phyloP scores from a whole-genome alignment of 495 filamentous ascomycete genomes.

The Penicillium herquei region DNA sequence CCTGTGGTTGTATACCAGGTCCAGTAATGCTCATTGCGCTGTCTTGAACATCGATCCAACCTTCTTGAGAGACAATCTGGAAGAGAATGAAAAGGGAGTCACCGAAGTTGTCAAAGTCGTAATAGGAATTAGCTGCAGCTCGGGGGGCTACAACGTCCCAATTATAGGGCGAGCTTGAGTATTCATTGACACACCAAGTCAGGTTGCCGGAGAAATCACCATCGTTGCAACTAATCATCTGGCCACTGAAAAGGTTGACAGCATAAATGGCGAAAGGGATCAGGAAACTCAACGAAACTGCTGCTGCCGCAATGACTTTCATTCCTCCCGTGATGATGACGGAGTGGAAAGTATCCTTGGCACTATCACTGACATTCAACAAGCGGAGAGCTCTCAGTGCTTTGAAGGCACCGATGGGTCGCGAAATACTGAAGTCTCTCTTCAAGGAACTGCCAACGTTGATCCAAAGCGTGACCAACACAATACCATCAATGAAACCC shows the following conservation, averaged over 20 bases:
- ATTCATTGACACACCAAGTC: slow-evolving; percentile 75
- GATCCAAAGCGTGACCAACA: slow-evolving; percentile 93
- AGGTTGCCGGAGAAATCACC: slow-evolving; percentile 53
- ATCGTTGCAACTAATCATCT: slow-evolving; percentile 82
- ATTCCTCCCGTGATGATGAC: slow-evolving; percentile 89
- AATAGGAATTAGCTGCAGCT: slow-evolving; percentile 75
- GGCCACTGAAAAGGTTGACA: slow-evolving; percentile 85
- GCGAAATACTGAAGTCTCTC: slow-evolving; percentile 75
- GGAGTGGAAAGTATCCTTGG: slow-evolving; percentile 93
- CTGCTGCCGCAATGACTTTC: slow-evolving; percentile 83
- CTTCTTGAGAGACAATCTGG: slow-evolving; percentile 98
- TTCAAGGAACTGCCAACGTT: slow-evolving; percentile 81
- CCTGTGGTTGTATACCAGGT: slow-evolving; percentile 64
- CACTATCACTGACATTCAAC: slow-evolving; percentile 94
- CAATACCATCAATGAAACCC: slow-evolving; percentile 94
- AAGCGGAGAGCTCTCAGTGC: slow-evolving; percentile 89
- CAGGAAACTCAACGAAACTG: slow-evolving; percentile 90
- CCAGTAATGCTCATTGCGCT: slow-evolving; percentile 81
- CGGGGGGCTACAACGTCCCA: slow-evolving; percentile 86
- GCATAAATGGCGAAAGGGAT: slow-evolving; percentile 97
- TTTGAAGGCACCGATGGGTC: slow-evolving; percentile 96
- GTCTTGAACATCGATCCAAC: slow-evolving; percentile 91
- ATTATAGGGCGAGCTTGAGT: slow-evolving; percentile 65
- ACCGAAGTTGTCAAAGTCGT: slow-evolving; percentile 92
- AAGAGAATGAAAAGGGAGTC: slow-evolving; percentile 93